Percentiles rank a stretch among this genome's conserved stretches.
Evolutionary conservation across 2,329 filamentous ascomycete genomes (phyloP).

Genomic region (Cladosporium sp.): DNA sequence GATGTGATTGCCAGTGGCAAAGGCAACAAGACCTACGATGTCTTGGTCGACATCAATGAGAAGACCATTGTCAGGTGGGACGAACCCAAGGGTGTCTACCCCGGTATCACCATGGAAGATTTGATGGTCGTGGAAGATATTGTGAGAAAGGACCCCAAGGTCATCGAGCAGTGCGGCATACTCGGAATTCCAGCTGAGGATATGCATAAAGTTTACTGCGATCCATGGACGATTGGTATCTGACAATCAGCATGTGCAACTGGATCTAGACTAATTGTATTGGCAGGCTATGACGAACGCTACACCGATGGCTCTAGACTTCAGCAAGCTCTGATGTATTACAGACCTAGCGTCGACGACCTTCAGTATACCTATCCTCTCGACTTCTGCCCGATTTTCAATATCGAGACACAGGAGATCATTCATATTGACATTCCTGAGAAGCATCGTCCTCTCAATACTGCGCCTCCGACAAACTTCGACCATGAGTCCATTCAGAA

Average conservation of each 20-base stretch:
- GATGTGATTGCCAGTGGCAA: constrained; percentile 75
- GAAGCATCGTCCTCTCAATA: constrained; percentile 67
- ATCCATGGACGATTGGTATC: constrained; percentile 91
- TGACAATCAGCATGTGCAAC: background rate
- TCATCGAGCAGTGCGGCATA: constrained; percentile 81
- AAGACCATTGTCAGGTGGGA: constrained; percentile 68
- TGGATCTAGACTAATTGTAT: background rate
- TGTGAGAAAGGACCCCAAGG: constrained; percentile 70
- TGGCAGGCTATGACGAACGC: constrained; percentile 66
- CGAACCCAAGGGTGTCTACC: constrained; percentile 68
- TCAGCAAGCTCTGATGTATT: constrained; percentile 91
- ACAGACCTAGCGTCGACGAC: constrained; percentile 75
- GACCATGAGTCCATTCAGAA: constrained; percentile 65
- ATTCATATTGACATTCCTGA: constrained; percentile 78
- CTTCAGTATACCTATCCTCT: constrained; percentile 83
- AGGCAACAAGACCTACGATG: constrained; percentile 73
- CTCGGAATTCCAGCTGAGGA: constrained; percentile 72
- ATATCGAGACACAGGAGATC: constrained; percentile 69
- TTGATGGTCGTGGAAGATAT: constrained; percentile 71
- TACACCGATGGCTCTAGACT: constrained; percentile 72
- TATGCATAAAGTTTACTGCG: constrained; percentile 91
- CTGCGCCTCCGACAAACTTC: constrained; percentile 69
- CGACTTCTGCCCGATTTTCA: constrained; percentile 87
- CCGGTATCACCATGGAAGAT: constrained; percentile 86
- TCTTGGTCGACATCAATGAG: constrained; percentile 65